Conservation (phyloP, 2,329 filamentous ascomycete genomes). For the Fusarium camptoceras region DNA sequence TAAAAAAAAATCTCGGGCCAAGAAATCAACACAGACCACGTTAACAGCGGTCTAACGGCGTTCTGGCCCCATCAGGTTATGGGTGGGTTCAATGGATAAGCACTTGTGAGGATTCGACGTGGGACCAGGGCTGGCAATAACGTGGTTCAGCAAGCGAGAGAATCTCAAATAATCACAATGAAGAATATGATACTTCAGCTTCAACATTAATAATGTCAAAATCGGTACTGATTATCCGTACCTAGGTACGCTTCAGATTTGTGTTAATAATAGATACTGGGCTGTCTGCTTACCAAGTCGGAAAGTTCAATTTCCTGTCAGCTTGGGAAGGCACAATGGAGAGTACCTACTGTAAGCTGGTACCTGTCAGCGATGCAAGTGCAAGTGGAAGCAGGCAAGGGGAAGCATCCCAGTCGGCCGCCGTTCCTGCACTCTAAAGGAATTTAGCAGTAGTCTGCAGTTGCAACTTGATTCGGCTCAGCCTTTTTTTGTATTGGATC, state of each 20-base stretch:
- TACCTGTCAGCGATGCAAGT: slow-evolving; percentile 30
- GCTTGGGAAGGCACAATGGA: background rate
- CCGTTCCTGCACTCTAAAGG: slow-evolving; percentile 17
- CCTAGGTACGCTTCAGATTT: background rate
- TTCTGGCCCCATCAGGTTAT: slow-evolving; percentile 26
- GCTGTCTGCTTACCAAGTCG: background rate
- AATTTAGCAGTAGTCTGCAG: background rate
- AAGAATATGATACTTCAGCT: background rate
- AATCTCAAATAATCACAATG: background rate
- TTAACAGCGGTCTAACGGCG: slow-evolving; percentile 10
- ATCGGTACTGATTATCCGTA: background rate
- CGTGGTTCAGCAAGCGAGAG: background rate
- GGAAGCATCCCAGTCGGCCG: slow-evolving; percentile 16
- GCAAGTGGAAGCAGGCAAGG: slow-evolving; percentile 7
- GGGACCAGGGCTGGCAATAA: background rate
- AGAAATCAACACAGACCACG: background rate
- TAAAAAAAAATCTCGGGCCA: slow-evolving; percentile 3
- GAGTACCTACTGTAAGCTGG: slow-evolving; percentile 1
- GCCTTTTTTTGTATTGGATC: slow-evolving; percentile 24
- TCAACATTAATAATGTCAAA: background rate
- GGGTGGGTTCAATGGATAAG: slow-evolving; percentile 10
- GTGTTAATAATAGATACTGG: background rate
- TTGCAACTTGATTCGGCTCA: slow-evolving; percentile 21
- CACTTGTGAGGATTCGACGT: slow-evolving; percentile 18
- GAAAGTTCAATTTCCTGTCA: background rate